Evolutionary conservation across 331 rosid species (phyloP).

Genomic region (Rosa hybrid): DNA sequence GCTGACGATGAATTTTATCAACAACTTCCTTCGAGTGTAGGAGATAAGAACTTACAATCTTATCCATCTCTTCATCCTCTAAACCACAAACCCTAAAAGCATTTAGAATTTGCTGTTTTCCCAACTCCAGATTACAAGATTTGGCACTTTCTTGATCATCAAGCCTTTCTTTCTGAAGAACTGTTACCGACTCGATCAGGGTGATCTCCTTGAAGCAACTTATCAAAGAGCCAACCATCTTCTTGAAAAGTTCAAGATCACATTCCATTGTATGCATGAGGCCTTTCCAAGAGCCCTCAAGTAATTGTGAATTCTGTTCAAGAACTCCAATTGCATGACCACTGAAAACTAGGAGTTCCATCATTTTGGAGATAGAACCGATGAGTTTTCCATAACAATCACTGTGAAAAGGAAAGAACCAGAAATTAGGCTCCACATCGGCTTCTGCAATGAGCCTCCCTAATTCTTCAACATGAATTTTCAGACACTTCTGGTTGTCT

Average conservation of each 20-base stretch:
- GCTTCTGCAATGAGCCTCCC: constrained; percentile 56
- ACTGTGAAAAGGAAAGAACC: constrained; percentile 64
- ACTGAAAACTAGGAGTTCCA: constrained; percentile 47
- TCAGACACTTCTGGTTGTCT: constrained; percentile 35
- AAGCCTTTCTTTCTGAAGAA: constrained; percentile 37
- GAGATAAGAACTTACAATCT: constrained; percentile 41
- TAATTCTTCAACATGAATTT: constrained; percentile 39
- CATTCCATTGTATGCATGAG: constrained; percentile 28
- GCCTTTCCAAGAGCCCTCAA: constrained; percentile 35
- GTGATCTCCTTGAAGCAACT: constrained; percentile 39
- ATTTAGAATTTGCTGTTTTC: constrained; percentile 15
- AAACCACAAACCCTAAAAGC: constrained; percentile 25
- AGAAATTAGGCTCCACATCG: constrained; percentile 69
- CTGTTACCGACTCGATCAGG: constrained; percentile 34
- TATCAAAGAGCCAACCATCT: constrained; percentile 37
- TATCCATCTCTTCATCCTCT: constrained; percentile 46
- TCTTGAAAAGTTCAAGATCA: constrained; percentile 51
- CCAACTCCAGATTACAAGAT: constrained; percentile 51
- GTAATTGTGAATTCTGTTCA: constrained; percentile 33
- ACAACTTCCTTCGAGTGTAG: constrained; percentile 37
- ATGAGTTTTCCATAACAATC: constrained; percentile 44
- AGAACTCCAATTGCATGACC: constrained; percentile 42
- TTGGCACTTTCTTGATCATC: constrained; percentile 25
- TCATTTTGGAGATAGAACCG: constrained; percentile 48
- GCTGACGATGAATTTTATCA: constrained; percentile 25